Evolutionary conservation across 257 asterid genomes (phyloP).

Genomic region (Solanum piurae): DNA sequence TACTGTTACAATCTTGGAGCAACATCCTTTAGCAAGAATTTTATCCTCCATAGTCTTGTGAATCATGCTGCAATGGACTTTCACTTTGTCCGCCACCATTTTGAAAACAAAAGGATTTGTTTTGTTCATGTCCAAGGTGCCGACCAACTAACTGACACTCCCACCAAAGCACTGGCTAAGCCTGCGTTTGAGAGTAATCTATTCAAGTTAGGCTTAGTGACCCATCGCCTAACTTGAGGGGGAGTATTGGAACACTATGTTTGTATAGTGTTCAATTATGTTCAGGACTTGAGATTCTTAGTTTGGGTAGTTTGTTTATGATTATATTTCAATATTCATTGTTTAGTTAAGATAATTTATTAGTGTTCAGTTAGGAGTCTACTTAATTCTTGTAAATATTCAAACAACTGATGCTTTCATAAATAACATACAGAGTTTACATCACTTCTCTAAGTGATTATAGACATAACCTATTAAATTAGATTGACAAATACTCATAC

Average conservation of each 20-base stretch:
- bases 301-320: background rate
- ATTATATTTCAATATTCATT: background rate
- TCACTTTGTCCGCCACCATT: background rate
- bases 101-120: background rate
- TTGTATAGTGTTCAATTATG: background rate
- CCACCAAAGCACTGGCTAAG: background rate
- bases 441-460: background rate
- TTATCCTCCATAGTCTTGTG: background rate
- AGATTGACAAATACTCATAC: background rate
- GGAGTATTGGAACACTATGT: background rate
- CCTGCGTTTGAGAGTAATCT: background rate
- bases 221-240: background rate
- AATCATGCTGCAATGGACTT: background rate
- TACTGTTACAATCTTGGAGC: background rate
- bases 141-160: background rate
- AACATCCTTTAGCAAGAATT: background rate
- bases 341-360: background rate
- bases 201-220: background rate
- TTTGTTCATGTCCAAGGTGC: background rate
- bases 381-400: background rate
- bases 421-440: background rate
- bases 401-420: background rate
- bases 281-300: background rate
- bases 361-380: background rate
- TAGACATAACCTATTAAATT: background rate